Evolutionary conservation across 2,329 filamentous ascomycete genomes (phyloP), one percentile per base, ranked within the genome.

Genomic region (Coniochaeta hoffmannii): DNA sequence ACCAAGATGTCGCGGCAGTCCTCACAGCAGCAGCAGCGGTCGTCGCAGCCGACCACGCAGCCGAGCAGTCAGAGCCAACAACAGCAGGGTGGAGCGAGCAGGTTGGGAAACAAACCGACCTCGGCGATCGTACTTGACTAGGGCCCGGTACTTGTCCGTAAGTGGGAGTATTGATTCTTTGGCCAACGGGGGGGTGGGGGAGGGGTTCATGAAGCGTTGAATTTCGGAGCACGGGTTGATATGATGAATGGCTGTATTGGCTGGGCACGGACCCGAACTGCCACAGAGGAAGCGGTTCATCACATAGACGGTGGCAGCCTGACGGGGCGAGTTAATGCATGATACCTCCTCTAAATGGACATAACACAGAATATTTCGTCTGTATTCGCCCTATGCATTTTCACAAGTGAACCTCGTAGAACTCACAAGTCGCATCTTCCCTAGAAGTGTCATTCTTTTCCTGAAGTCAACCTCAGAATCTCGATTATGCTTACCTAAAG

Each of bases 51-150:
- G 19, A 6, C 34, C 17, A 32, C 56, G 35, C 61, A 59, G 44
- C 55, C 56, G 19, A 56, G 53, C 53, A 53, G 34, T 51, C 55
- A 53, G 14, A 41, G 50, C 35, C 50, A 34, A 28, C 41, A 46
- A 19, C n/a, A 35, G 14, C 54, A 53, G 36, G 46, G 46, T 17
- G 38, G 53, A 51, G 41, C 38, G n/a, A 28, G 41, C 22, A 46
- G 35, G 32, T 55, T 26, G 49, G 31, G 53, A 35, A 55, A 56
- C 53, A 56, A 53, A 28, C 41, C 41, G 41, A 28, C 41, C 19
- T 46, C 41, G 19, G 41, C 41, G 22, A 46, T 46, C 24, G 41
- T 46, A 3, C 41, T 46, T 10, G 41, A 46, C 24, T 46, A 46
- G 41, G 22, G 26, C 10, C 14, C 22, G 6, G 6, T n/a, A 14